phyloP scores from a whole-genome alignment of 768 basidiomycete genomes.

The Daedaleopsis sinensis region DNA sequence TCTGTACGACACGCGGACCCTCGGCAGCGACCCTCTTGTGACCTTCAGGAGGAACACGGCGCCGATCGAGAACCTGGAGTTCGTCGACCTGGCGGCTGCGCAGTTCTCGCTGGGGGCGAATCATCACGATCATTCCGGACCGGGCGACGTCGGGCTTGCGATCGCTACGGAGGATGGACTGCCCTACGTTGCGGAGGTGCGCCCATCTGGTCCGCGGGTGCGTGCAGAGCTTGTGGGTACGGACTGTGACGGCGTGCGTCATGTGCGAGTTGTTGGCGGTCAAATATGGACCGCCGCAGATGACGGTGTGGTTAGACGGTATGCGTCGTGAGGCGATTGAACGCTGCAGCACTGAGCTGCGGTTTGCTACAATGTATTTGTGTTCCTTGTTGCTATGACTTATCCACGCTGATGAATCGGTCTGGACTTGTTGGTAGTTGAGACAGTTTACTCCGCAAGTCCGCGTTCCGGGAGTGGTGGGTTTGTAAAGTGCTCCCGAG shows the following conservation, averaged over 20 bases:
- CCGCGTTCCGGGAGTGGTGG: too few relatives aligned
- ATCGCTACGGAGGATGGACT: constrained; percentile 63
- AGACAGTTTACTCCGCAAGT: too few relatives aligned
- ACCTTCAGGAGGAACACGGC: constrained; percentile 48
- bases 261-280: constrained; percentile 40
- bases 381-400: too few relatives aligned
- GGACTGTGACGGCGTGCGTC: constrained; percentile 62
- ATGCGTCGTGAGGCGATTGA: constrained; percentile 23
- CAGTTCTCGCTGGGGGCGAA: background rate
- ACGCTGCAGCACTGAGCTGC: too few relatives aligned
- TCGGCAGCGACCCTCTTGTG: constrained; percentile 35
- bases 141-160: constrained; percentile 39
- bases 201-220: constrained; percentile 42
- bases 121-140: background rate
- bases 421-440: too few relatives aligned
- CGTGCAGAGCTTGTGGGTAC: constrained; percentile 56
- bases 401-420: too few relatives aligned
- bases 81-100: constrained; percentile 15
- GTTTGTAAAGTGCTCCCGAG: too few relatives aligned
- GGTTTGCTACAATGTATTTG: too few relatives aligned
- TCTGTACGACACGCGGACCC: constrained; percentile 56
- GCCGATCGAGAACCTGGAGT: constrained; percentile 49
- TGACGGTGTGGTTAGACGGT: constrained; percentile 62
- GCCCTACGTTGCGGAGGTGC: constrained; percentile 53
- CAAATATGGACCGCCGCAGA: constrained; percentile 61